Evolutionary conservation across 352 stramenopile genomes (phyloP), one percentile per base, ranked within the genome.

Genomic region (Phytophthora citricola): DNA sequence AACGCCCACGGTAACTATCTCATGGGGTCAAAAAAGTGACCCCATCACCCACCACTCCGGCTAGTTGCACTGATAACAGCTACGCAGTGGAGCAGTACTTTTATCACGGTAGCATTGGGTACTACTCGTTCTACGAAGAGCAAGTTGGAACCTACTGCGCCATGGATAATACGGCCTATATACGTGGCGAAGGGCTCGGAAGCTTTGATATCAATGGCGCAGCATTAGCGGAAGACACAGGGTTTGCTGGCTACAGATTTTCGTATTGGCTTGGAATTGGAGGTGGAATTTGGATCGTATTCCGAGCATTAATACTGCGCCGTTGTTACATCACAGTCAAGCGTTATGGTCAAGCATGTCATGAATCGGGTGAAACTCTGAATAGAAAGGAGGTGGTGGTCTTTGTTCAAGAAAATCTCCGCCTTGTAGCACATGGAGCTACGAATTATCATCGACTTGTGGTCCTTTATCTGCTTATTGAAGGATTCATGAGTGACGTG

Each of bases 401-500:
- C 12, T 71, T 57, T 26, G 46, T 63, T 10, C 43, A 71, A 14
- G 63, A 71, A 17, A 61, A 44, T 38, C 22, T 66, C 20, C 45
- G 58, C 11, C 47, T 66, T 6, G 27, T 24, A 17, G 47, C 58
- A 5, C 47, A 64, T 38, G 43, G 39, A 11, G 46, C 57, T 22
- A 59, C 12, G 22, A 74, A 67, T 26, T 58, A 39, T 9, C 49
- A 71, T 8, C 56, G 66, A 24, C 6, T 57, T n/a, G 44, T 48
- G 9, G 8, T 75, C 20, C 14, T 71, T 3, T 71, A 75, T 49
- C 7, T 70, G 31, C 32, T 67, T 5, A 40, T 75, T 14, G 66
- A 74, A 38, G 54, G 48, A n/a, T n/a, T 74, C 10, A 71, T 71
- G 66, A 54, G 48, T n/a, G 61, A 75, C 39, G n/a, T 71, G 43